Evolutionary conservation across 805 yeast species (phyloP), one percentile per base, ranked within the genome.

Genomic region (Saccharomyces jurei): DNA sequence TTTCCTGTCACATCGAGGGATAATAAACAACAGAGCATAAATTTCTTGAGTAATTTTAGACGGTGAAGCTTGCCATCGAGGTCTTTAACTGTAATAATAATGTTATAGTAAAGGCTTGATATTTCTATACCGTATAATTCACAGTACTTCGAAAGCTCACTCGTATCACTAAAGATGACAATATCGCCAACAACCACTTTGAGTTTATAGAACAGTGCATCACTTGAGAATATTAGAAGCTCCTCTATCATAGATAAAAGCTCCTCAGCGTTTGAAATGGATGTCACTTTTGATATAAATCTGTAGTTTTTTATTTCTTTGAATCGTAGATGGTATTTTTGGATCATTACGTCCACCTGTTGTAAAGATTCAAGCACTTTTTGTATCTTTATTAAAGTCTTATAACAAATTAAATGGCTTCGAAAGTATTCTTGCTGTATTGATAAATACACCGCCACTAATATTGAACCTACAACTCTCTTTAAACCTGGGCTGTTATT

Each of bases 11-110:
- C 17, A 59, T 54, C 49, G 17, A 72, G 60, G 0, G 81, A 72
- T 48, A 79, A 56, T 22, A 78, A 56, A 44, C 74, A 67, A 62
- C 81, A 77, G 2, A 79, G 63, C 51, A 74, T 62, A 48, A 76
- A 72, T n/a, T 78, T 70, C 52, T 79, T 68, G 47, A 77, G 52
- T 30, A 68, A 58, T 32, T 74, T 76, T 11, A 74, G 63, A 53
- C 72, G 69, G 48, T 66, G 61, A 28, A 74, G 59, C 46, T 68
- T 74, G 3, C 53, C 58, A 41, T 64, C 66, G n/a, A 77, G 59
- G 6, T 53, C 52, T 3, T 52, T 52, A 1, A 67, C 52, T 2
- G 71, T 51, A 6, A 54, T 50, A 32, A 50, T 58, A 8, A 58
- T 47, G 32, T 55, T 60, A 58, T 63, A 63, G 49, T 65, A 64